Base-by-base conservation (phyloP, 2,329 filamentous ascomycete genomes). In the Cytospora chrysosperma region DNA sequence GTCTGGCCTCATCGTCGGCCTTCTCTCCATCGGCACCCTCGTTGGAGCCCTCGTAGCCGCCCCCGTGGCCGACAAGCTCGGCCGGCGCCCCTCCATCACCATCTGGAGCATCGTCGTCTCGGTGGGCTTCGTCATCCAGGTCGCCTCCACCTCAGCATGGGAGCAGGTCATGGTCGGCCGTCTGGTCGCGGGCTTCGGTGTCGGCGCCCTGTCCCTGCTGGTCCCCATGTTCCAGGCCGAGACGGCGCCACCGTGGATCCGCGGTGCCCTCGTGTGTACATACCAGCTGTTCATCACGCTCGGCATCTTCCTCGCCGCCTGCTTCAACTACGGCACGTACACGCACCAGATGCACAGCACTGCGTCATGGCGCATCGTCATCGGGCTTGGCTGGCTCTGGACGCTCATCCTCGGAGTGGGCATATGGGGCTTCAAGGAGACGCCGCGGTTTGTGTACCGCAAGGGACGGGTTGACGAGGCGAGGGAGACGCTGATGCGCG, bases 141-240 rank as follows among this genome's bases (percentile, higher is more conserved):
- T 89, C 63, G 79, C 86, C 0, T 79, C 87, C 0, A 69, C 72
- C 0, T 69, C 68, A 2, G 76, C 76, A 10, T 91, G 88, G 88
- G 84, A 84, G 54, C 88, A 91, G 69, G 78, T 90, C 63, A 87
- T 87, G 68, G 77, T 88, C 53, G 88, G 88, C 17, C 79, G 89
- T 61, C 83, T 86, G 69, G 79, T 89, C 19, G 84, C 86, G 17
- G 89, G 88, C 58, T 77, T 90, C 1, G 88, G 88, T 17, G 87
- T 92, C 50, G 89, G 89, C 61, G 85, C 83, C 0, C 74, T 90
- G 1, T 87, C 83, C 12, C 82, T 89, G 6, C 75, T 87, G 15
- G 86, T 88, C 0, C 87, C 87, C n/a, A 88, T 91, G 85, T 91
- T 90, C 71, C 87, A 90, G 70, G 84, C 84, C n/a, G 89, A 92